Evolutionary conservation across 257 asterid species (phyloP).

Genomic region (Gentiana macrophylla): DNA sequence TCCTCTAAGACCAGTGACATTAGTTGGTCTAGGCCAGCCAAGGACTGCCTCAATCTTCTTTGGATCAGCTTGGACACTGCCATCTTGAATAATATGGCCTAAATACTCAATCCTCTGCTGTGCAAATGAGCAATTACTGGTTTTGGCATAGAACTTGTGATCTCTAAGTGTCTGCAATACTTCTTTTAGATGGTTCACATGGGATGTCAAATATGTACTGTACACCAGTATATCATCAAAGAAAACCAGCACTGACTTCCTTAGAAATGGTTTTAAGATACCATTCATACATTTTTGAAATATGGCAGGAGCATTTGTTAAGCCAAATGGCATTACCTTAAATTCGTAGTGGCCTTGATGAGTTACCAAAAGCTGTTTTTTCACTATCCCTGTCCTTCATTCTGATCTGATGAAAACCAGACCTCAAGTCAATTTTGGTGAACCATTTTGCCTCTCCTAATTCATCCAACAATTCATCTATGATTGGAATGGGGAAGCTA

Average conservation of each 20-base stretch:
- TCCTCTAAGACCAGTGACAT: not conserved
- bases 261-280: not conserved
- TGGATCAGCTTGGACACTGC: not conserved
- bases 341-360: not conserved
- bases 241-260: conserved; percentile 2
- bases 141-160: not conserved
- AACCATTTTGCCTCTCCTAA: not conserved
- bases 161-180: not conserved
- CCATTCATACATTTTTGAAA: conserved; percentile 2
- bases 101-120: not conserved
- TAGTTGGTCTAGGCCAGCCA: conserved; percentile 3
- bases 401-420: not conserved
- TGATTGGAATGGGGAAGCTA: not conserved
- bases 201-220: not conserved
- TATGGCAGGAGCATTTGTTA: not conserved
- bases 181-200: not conserved
- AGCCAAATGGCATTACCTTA: not conserved
- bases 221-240: conserved; percentile 11
- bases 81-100: not conserved
- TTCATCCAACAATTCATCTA: not conserved
- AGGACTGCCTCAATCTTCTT: not conserved
- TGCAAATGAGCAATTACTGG: not conserved
- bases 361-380: not conserved
- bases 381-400: not conserved
- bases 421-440: not conserved